phyloP scores from a whole-genome alignment of 768 basidiomycete genomes.

The Coprinopsis strossmayeri region DNA sequence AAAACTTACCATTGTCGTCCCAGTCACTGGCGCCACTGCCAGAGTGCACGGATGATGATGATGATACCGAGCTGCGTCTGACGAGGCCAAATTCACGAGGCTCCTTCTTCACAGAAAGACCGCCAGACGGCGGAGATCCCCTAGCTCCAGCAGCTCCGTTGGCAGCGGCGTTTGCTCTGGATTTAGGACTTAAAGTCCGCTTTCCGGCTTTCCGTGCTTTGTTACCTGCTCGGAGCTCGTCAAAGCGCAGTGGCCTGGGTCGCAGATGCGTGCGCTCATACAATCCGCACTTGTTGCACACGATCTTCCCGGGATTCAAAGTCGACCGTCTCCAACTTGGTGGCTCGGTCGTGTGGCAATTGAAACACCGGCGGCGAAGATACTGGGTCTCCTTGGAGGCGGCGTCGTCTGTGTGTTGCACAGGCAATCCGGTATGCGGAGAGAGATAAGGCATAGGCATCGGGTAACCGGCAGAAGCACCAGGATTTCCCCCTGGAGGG shows the following conservation, averaged over 20 bases:
- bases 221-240: slow-evolving; percentile 82
- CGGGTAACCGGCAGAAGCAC: slow-evolving; percentile 22
- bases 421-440: slow-evolving; percentile 49
- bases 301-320: slow-evolving; percentile 87
- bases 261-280: slow-evolving; percentile 87
- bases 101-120: slow-evolving; percentile 55
- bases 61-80: slow-evolving; percentile 60
- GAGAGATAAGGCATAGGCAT: slow-evolving; percentile 32
- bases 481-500: slow-evolving; percentile 7
- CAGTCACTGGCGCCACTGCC: slow-evolving; percentile 66
- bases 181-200: slow-evolving; percentile 31
- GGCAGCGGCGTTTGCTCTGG: slow-evolving; percentile 19
- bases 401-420: slow-evolving; percentile 88
- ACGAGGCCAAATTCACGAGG: slow-evolving; percentile 43
- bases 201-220: slow-evolving; percentile 62
- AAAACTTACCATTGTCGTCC: slow-evolving; percentile 68
- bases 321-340: slow-evolving; percentile 85
- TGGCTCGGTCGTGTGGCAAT: slow-evolving; percentile 88
- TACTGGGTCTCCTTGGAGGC: slow-evolving; percentile 89
- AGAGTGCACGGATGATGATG: slow-evolving; percentile 47
- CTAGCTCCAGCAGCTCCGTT: neutral
- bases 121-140: slow-evolving; percentile 2
- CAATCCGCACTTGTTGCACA: slow-evolving; percentile 90
- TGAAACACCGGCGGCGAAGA: slow-evolving; percentile 81
- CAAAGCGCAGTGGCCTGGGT: slow-evolving; percentile 77